Evolutionary conservation across 2,329 filamentous ascomycete genomes (phyloP).

Genomic region (Pseudogymnoascus pannorum): DNA sequence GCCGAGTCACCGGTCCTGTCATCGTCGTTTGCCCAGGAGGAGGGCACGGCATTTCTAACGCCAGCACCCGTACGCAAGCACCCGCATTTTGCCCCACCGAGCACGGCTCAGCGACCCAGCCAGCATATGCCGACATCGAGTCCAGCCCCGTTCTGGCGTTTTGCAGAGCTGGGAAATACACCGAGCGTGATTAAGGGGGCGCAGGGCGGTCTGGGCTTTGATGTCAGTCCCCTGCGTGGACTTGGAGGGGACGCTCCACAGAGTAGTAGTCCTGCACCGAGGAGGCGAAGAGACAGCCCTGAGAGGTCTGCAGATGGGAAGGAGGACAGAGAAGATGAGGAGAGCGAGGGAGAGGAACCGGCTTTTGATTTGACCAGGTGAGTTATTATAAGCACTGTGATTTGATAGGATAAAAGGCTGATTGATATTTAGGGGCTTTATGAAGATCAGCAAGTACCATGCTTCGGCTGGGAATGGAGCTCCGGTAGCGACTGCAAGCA

Average conservation of each 20-base stretch:
- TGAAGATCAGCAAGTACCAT: slow-evolving; percentile 9
- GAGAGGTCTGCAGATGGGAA: slow-evolving; percentile 17
- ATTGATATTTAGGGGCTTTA: background rate
- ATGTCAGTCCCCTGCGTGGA: slow-evolving; percentile 51
- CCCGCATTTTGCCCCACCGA: slow-evolving; percentile 69
- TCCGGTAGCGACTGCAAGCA: background rate
- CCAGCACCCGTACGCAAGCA: slow-evolving; percentile 67
- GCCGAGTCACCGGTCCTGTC: slow-evolving; percentile 51
- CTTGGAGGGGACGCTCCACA: slow-evolving; percentile 33
- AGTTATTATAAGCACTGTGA: background rate
- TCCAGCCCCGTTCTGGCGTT: slow-evolving; percentile 84
- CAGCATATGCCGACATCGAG: slow-evolving; percentile 82
- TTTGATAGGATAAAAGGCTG: background rate
- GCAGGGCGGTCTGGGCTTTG: slow-evolving; percentile 39
- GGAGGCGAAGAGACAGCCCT: slow-evolving; percentile 16
- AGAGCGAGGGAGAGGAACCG: slow-evolving; percentile 41
- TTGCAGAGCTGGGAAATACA: slow-evolving; percentile 68
- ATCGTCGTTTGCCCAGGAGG: slow-evolving; percentile 56
- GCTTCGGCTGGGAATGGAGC: background rate
- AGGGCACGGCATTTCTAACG: slow-evolving; percentile 56
- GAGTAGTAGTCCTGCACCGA: slow-evolving; percentile 52
- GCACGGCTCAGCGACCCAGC: slow-evolving; percentile 72
- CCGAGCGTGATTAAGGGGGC: slow-evolving; percentile 39
- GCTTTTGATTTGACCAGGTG: slow-evolving; percentile 43
- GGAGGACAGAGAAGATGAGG: slow-evolving; percentile 24